These are phyloP conservation scores for Aspergillus viridinutans DNA, from an alignment of 2,329 filamentous ascomycete genomes.

Conservation along the genomic window DNA sequence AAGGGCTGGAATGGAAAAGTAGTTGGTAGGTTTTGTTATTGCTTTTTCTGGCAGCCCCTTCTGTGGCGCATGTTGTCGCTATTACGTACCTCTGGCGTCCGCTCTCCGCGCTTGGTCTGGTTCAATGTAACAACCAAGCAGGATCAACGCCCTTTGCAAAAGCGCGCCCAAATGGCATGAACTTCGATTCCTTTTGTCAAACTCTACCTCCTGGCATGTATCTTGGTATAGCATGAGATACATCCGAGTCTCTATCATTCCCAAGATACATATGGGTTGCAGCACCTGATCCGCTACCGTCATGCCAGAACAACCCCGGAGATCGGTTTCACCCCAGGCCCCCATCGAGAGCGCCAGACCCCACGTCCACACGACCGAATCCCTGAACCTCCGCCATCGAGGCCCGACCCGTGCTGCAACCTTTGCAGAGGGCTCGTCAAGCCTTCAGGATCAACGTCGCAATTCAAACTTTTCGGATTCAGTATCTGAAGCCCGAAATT, in stretches of 20 bases:
- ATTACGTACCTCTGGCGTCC: neutral
- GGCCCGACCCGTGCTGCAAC: conserved; percentile 33
- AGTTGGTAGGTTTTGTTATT: neutral
- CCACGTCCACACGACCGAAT: conserved; percentile 9
- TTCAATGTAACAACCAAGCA: neutral
- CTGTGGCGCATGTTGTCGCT: neutral
- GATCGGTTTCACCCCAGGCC: conserved; percentile 13
- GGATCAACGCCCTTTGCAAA: neutral
- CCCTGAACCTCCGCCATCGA: conserved; percentile 32
- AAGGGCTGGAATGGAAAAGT: neutral
- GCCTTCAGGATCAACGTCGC: conserved; percentile 51
- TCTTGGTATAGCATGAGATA: neutral
- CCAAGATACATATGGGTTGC: neutral
- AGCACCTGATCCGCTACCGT: neutral
- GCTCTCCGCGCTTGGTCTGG: neutral
- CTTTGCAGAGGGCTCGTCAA: conserved; percentile 29
- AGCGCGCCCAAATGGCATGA: neutral
- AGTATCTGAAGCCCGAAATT: conserved; percentile 61
- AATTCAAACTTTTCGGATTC: conserved; percentile 78
- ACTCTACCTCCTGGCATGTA: neutral
- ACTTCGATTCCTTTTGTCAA: neutral
- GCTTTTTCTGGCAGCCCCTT: neutral
- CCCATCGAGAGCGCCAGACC: conserved; percentile 11
- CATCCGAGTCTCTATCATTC: neutral
- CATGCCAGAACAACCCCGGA: conserved; percentile 20